Evolutionary conservation across 495 filamentous ascomycete species (phyloP).

Genomic region (Xylaria curta): DNA sequence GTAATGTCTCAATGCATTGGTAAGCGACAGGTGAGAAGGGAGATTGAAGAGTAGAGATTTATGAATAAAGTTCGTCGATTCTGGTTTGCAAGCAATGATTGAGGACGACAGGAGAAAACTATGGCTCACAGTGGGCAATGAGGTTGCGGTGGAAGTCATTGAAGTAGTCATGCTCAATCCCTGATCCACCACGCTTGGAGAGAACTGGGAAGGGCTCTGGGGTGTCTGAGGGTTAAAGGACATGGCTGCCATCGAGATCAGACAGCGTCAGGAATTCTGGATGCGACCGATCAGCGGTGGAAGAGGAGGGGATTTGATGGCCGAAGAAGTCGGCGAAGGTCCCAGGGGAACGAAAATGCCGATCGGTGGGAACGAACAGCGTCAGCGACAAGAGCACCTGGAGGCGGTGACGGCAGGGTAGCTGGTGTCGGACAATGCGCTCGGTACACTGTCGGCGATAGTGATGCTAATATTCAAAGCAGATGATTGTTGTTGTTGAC

Average conservation of each 20-base stretch:
- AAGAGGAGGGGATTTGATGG: constrained; percentile 24
- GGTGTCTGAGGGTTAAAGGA: constrained; percentile 66
- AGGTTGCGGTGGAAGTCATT: constrained; percentile 50
- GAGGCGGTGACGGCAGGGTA: constrained; percentile 5
- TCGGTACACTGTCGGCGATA: constrained; percentile 1
- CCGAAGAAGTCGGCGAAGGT: constrained; percentile 24
- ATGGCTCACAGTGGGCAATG: constrained; percentile 50
- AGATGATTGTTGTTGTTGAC: constrained; percentile 12
- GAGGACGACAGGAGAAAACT: neutral
- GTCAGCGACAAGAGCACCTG: constrained; percentile 6
- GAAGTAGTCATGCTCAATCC: constrained; percentile 53
- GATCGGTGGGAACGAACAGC: constrained; percentile 8
- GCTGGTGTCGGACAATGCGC: neutral
- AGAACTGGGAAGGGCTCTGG: constrained; percentile 63
- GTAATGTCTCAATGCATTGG: constrained; percentile 13
- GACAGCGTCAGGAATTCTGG: constrained; percentile 21
- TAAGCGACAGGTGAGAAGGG: neutral
- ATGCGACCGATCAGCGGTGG: constrained; percentile 23
- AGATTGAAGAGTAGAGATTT: neutral
- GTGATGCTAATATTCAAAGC: neutral
- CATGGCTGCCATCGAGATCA: constrained; percentile 51
- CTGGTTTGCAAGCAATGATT: neutral
- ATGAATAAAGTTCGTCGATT: no score
- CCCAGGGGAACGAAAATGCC: constrained; percentile 3
- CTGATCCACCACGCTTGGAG: constrained; percentile 52